Percentiles rank a stretch among this genome's conserved stretches.
These are phyloP conservation scores for Buddleja alternifolia DNA, from an alignment of 257 asterid genomes.

Conservation along the genomic window DNA sequence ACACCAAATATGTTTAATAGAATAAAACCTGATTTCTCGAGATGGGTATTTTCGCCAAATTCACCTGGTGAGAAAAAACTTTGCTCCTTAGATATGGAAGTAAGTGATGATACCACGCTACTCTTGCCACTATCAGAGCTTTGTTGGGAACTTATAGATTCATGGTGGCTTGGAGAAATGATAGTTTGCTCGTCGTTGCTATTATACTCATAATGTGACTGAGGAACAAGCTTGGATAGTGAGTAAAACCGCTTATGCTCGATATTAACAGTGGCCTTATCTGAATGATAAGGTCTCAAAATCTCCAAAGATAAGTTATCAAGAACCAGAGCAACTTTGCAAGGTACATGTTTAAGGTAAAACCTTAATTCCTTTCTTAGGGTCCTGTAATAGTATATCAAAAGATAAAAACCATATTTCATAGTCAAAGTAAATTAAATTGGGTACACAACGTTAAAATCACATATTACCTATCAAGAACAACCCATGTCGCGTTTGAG, in stretches of 20 bases:
- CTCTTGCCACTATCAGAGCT: slow-evolving; percentile 40
- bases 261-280: slow-evolving; percentile 30
- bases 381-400: slow-evolving; percentile 49
- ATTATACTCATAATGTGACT: slow-evolving; percentile 26
- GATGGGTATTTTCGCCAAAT: slow-evolving; percentile 28
- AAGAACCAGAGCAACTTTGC: slow-evolving; percentile 63
- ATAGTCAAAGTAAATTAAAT: no score
- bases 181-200: slow-evolving; percentile 33
- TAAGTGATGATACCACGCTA: slow-evolving; percentile 24
- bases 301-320: slow-evolving; percentile 54
- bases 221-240: slow-evolving; percentile 49
- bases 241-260: slow-evolving; percentile 56
- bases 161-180: slow-evolving; percentile 37
- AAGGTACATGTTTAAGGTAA: slow-evolving; percentile 68
- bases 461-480: slow-evolving; percentile 70
- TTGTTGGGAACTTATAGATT: slow-evolving; percentile 41
- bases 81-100: slow-evolving; percentile 38
- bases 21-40: slow-evolving; percentile 52
- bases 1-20: not conserved
- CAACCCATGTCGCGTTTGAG: slow-evolving; percentile 64
- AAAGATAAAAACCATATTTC: not conserved
- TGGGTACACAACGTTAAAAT: no score
- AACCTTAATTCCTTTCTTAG: slow-evolving; percentile 58
- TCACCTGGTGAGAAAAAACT: slow-evolving; percentile 39
- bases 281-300: slow-evolving; percentile 47